Evolutionary conservation across 768 basidiomycete species (phyloP).

Genomic region (Russula sp.): DNA sequence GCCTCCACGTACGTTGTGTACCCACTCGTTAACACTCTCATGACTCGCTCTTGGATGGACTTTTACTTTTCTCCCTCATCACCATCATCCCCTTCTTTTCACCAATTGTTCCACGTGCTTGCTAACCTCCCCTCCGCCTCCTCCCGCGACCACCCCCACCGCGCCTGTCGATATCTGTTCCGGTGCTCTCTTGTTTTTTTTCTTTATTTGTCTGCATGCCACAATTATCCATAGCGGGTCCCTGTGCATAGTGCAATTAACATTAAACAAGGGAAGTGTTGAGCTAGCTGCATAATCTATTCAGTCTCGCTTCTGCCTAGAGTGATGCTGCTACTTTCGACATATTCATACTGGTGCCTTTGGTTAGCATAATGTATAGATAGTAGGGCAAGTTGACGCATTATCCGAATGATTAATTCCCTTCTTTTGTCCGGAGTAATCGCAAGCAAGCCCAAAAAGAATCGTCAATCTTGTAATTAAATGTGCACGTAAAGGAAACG

Average conservation of each 20-base stretch:
- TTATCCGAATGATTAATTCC: background rate
- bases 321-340: background rate
- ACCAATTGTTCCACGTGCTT: conserved; percentile 23
- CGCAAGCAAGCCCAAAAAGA: background rate
- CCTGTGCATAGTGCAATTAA: conserved; percentile 33
- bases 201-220: conserved; percentile 32
- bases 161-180: conserved; percentile 29
- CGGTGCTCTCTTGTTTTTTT: conserved; percentile 32
- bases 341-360: background rate
- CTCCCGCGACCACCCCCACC: conserved; percentile 16
- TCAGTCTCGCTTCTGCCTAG: conserved; percentile 1
- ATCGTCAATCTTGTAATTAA: background rate
- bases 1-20: conserved; percentile 31
- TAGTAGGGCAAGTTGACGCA: background rate
- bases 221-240: conserved; percentile 30
- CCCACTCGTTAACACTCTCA: conserved; percentile 31
- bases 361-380: background rate
- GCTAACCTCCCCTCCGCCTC: conserved; percentile 23
- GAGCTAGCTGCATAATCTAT: conserved; percentile 31
- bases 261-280: conserved; percentile 31
- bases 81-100: conserved; percentile 19
- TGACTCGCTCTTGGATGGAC: conserved; percentile 32
- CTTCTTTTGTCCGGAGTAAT: background rate
- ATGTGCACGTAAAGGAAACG: background rate
- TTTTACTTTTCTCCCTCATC: conserved; percentile 16